phyloP scores from a whole-genome alignment of 2,329 filamentous ascomycete species.

The Aspergillus oerlinghausenensis region DNA sequence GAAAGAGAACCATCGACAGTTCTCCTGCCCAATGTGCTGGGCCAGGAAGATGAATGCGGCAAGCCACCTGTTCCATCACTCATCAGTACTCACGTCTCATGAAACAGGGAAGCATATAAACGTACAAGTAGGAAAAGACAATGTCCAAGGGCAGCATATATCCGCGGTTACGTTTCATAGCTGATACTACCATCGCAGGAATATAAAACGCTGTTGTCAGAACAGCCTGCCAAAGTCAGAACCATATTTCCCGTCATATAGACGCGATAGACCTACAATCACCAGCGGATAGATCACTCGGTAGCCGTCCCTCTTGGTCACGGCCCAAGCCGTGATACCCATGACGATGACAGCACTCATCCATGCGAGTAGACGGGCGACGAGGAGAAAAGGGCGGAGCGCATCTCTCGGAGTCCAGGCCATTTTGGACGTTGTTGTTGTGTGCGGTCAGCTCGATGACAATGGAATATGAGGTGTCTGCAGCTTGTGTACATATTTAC shows the following conservation, averaged over 20 bases:
- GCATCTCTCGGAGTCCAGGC: not conserved
- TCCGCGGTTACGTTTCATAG: constrained; percentile 10
- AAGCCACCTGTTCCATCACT: constrained; percentile 1
- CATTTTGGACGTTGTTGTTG: not conserved
- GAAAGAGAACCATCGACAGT: constrained; percentile 1
- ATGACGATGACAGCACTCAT: constrained; percentile 10
- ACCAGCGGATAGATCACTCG: constrained; percentile 11
- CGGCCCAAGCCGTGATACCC: constrained; percentile 12
- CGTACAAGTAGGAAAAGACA: constrained; percentile 12
- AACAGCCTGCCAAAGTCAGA: constrained; percentile 5
- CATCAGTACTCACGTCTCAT: not conserved
- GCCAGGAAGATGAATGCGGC: constrained; percentile 9
- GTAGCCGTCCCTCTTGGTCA: constrained; percentile 9
- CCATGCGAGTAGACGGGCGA: constrained; percentile 10
- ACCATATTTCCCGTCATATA: not conserved
- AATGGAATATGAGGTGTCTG: not conserved
- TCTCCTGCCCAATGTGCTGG: not conserved
- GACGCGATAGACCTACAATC: constrained; percentile 2
- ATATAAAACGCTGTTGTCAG: constrained; percentile 11
- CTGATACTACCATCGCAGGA: constrained; percentile 10
- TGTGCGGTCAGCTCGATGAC: not conserved
- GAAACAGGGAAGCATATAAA: not conserved
- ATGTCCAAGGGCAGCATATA: constrained; percentile 16
- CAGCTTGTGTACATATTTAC: not conserved
- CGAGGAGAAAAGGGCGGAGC: constrained; percentile 9